Conservation (phyloP, 192 early-diverging fungal genomes). For the Lunasporangiospora selenospora region DNA sequence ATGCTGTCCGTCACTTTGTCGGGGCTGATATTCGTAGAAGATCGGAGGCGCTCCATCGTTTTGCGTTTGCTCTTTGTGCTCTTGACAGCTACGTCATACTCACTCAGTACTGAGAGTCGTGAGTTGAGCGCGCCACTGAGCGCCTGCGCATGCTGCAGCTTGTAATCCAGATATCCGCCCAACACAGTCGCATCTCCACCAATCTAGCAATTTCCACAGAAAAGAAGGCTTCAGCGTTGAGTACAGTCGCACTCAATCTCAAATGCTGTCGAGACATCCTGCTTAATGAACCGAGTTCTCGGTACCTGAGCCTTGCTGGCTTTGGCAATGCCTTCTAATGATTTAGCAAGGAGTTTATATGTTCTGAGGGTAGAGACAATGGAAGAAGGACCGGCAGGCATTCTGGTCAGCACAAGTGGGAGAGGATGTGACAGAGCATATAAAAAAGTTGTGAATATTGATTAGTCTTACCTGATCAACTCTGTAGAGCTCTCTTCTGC, state of each 20-base stretch:
- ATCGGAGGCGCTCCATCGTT: conserved; percentile 50
- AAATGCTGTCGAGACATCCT: background rate
- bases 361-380: too few species aligned
- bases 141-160: conserved; percentile 48
- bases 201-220: conserved; percentile 5
- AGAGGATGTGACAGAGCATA: too few species aligned
- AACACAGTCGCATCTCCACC: conserved; percentile 44
- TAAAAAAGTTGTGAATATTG: too few species aligned
- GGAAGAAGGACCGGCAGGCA: too few species aligned
- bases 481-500: conserved; percentile 22
- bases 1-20: conserved; percentile 52
- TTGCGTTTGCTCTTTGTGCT: conserved; percentile 48
- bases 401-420: too few species aligned
- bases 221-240: too few species aligned
- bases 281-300: background rate
- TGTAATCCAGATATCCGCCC: conserved; percentile 40
- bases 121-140: conserved; percentile 40
- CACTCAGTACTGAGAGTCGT: conserved; percentile 45
- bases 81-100: conserved; percentile 48
- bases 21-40: conserved; percentile 52
- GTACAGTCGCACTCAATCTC: too few species aligned
- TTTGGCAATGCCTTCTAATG: conserved; percentile 41
- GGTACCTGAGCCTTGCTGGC: conserved; percentile 45
- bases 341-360: conserved; percentile 35
- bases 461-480: conserved; percentile 17